A percentile compares a stretch with the other conserved stretches of the same genome.
Conservation (phyloP, 2,329 filamentous ascomycete species). For the Acarospora socialis region DNA sequence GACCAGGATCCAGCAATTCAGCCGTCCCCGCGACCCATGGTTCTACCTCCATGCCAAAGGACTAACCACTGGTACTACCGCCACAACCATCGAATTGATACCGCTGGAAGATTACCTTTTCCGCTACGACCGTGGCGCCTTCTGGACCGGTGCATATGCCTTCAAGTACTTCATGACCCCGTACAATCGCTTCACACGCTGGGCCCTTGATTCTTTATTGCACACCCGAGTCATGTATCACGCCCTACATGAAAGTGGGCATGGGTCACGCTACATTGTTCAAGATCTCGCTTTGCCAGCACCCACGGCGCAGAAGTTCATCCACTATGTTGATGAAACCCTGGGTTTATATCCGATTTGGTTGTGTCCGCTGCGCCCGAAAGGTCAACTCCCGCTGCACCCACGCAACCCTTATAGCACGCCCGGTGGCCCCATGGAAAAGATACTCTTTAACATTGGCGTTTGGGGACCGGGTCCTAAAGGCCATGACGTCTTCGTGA, state of each 20-base stretch:
- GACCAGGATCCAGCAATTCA: slow-evolving; percentile 5
- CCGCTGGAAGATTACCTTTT: slow-evolving; percentile 12
- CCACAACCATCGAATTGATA: slow-evolving; percentile 4
- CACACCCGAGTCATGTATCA: slow-evolving; percentile 49
- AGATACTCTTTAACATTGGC: slow-evolving; percentile 33
- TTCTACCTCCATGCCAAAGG: slow-evolving; percentile 11
- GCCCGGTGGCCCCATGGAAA: neutral
- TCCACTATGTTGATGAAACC: slow-evolving; percentile 33
- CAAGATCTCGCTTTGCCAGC: slow-evolving; percentile 50
- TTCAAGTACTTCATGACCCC: slow-evolving; percentile 48
- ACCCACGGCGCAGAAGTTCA: slow-evolving; percentile 35
- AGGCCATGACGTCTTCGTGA: slow-evolving; percentile 43
- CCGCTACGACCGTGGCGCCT: slow-evolving; percentile 46
- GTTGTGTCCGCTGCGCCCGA: slow-evolving; percentile 38
- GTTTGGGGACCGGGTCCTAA: slow-evolving; percentile 66
- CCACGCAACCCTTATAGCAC: slow-evolving; percentile 2
- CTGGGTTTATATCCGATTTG: slow-evolving; percentile 43
- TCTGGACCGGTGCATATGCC: slow-evolving; percentile 48
- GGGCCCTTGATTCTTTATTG: slow-evolving; percentile 45
- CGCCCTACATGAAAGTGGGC: slow-evolving; percentile 44
- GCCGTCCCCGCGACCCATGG: slow-evolving; percentile 10
- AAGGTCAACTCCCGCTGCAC: slow-evolving; percentile 12
- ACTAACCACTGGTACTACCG: neutral
- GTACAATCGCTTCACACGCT: slow-evolving; percentile 45
- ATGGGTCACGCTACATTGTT: slow-evolving; percentile 43